These are phyloP conservation scores for Lachancea thermotolerans DNA, from an alignment of 805 yeast species.

Conservation along the genomic window DNA sequence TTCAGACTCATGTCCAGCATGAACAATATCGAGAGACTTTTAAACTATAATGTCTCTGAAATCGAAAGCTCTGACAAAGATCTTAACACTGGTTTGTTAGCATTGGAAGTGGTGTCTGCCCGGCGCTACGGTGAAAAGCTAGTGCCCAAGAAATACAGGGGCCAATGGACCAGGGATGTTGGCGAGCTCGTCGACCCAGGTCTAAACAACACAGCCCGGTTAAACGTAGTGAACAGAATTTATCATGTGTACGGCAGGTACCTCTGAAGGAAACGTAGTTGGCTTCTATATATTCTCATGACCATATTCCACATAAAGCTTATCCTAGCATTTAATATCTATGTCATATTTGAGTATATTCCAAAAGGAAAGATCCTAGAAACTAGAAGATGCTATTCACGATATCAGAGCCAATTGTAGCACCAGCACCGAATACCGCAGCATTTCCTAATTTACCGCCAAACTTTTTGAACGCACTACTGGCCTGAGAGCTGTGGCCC, in stretches of 20 bases:
- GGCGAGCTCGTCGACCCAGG: constrained; percentile 47
- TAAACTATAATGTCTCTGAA: constrained; percentile 28
- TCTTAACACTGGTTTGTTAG: constrained; percentile 49
- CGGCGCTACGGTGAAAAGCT: constrained; percentile 42
- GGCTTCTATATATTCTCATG: neutral
- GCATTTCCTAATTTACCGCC: constrained; percentile 85
- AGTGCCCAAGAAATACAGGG: constrained; percentile 43
- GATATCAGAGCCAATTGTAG: constrained; percentile 79
- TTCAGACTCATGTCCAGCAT: constrained; percentile 33
- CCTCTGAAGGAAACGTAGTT: constrained; percentile 5
- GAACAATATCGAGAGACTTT: constrained; percentile 53
- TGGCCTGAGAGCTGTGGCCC: constrained; percentile 24
- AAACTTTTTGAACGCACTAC: constrained; percentile 45
- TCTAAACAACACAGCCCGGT: constrained; percentile 34
- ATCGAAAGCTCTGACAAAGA: constrained; percentile 14
- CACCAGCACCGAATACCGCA: constrained; percentile 96
- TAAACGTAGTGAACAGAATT: constrained; percentile 47
- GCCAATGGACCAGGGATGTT: constrained; percentile 58
- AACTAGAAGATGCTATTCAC: constrained; percentile 64
- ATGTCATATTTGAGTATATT: neutral
- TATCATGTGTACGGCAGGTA: constrained; percentile 52
- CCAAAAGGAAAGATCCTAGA: neutral
- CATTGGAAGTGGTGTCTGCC: constrained; percentile 59
- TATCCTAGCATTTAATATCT: neutral
- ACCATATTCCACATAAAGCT: neutral